Evolutionary conservation across 495 filamentous ascomycete species (phyloP), one percentile per base, ranked within the genome.

Genomic region (Tuber borchii): DNA sequence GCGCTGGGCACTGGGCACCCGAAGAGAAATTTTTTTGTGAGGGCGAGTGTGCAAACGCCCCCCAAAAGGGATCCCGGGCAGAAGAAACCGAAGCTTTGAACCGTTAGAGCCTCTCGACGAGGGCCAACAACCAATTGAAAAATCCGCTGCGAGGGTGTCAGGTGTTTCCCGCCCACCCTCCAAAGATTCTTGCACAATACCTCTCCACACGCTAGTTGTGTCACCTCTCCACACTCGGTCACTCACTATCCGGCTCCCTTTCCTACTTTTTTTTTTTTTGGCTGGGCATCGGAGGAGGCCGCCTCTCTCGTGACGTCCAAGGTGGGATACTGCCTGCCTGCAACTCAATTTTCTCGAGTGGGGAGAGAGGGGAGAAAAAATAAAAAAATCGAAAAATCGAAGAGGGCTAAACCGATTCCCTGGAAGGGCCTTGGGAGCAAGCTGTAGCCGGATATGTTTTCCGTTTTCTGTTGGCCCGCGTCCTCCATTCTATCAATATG

Each of bases 271-370:
- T 34, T 73, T 51, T 79, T 79, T 74, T 74, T 46, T 45, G 72
- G 70, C 61, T 71, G 72, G 71, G 76, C 51, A 75, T 79, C 78
- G 78, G 78, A 79, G 78, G 77, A 79, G 78, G 78, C 78, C 78
- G 78, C 72, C 77, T 46, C 78, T 79, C 78, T 77, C 78, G 78
- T 75, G 73, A 76, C 77, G 75, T 17, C 46, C 37, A 17, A 17
- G 56, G 72, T 46, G 34, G 44, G 45, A 51, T 73, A 79, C 72
- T 75, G 72, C 70, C 42, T 34, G 7, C 76, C 72, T 19, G 76
- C 78, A 73, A 61, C 51, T 61, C n/a, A n/a, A 51, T 7, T n/a
- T 2, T 22, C 51, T 61, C n/a, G 14, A 34, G 56, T 34, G 56
- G 56, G 26, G 56, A 65, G 26, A 2, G 26, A 16, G 56, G 56